Evolutionary conservation across 2,329 filamentous ascomycete species (phyloP).

Genomic region (Lasiodiplodia sp.): DNA sequence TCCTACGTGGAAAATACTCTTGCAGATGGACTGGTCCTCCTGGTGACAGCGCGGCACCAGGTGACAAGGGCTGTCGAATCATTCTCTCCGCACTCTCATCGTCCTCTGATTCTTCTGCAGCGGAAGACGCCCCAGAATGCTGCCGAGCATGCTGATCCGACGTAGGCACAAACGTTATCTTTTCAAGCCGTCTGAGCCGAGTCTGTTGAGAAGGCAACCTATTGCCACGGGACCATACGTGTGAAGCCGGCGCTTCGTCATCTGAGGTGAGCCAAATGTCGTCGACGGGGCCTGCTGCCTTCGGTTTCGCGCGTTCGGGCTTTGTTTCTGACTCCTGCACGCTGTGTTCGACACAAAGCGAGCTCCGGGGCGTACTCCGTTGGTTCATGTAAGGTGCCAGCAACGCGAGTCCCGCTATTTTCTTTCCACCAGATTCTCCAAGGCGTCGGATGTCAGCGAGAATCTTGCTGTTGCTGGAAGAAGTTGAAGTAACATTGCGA

Average conservation of each 20-base stretch:
- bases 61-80: neutral
- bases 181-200: neutral
- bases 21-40: constrained; percentile 6
- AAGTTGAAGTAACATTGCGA: constrained; percentile 8
- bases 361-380: neutral
- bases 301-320: neutral
- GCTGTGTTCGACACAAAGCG: neutral
- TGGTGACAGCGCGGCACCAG: constrained; percentile 6
- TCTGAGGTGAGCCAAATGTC: constrained; percentile 29
- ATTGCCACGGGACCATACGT: neutral
- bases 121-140: neutral
- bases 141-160: neutral
- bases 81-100: neutral
- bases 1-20: constrained; percentile 17
- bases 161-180: neutral
- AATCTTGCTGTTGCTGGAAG: constrained; percentile 23
- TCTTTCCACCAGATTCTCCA: constrained; percentile 14
- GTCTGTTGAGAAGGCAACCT: constrained; percentile 15
- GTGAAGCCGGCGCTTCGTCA: constrained; percentile 10
- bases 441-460: constrained; percentile 27
- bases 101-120: neutral
- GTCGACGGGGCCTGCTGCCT: neutral
- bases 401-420: constrained; percentile 23
- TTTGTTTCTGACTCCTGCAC: neutral
- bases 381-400: constrained; percentile 29